Conservation (phyloP, 176 grass and related monocot genomes). For the Puccinellia tenuiflora region DNA sequence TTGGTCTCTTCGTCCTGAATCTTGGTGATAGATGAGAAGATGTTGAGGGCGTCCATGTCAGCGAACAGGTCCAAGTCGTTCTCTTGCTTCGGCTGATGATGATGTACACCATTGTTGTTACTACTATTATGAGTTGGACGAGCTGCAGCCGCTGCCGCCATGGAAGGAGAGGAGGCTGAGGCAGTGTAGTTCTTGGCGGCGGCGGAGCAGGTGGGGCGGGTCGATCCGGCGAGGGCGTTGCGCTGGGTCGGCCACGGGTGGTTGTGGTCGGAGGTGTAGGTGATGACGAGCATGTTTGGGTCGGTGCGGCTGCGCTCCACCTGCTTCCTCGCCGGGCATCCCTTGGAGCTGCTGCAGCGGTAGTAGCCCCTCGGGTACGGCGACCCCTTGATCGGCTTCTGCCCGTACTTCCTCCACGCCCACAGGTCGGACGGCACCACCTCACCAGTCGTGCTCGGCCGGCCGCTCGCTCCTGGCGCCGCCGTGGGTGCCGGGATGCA, state of each 20-base stretch:
- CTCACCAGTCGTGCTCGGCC: slow-evolving; percentile 55
- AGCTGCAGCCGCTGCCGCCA: not conserved
- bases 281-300: slow-evolving; percentile 94
- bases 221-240: slow-evolving; percentile 83
- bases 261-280: slow-evolving; percentile 98
- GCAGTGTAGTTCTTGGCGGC: not conserved
- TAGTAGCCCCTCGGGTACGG: slow-evolving; percentile 97
- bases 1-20: slow-evolving; percentile 22
- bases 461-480: slow-evolving; percentile 26
- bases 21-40: not conserved
- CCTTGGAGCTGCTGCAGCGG: slow-evolving; percentile 98
- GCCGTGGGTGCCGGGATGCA: slow-evolving; percentile 78
- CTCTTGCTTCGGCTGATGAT: slow-evolving; percentile 35
- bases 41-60: not conserved
- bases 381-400: slow-evolving; percentile 96
- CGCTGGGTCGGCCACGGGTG: slow-evolving; percentile 95
- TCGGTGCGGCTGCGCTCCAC: slow-evolving; percentile 98
- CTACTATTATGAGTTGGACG: not conserved
- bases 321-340: slow-evolving; percentile 92
- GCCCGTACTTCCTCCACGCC: slow-evolving; percentile 98
- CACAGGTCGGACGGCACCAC: slow-evolving; percentile 94
- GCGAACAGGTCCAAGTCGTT: slow-evolving; percentile 24
- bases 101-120: not conserved
- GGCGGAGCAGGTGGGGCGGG: slow-evolving; percentile 9
- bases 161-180: not conserved